A percentile compares a stretch with the other conserved stretches of the same genome.
Evolutionary conservation across 768 basidiomycete genomes (phyloP).

Genomic region (Lepiota subincarnata): DNA sequence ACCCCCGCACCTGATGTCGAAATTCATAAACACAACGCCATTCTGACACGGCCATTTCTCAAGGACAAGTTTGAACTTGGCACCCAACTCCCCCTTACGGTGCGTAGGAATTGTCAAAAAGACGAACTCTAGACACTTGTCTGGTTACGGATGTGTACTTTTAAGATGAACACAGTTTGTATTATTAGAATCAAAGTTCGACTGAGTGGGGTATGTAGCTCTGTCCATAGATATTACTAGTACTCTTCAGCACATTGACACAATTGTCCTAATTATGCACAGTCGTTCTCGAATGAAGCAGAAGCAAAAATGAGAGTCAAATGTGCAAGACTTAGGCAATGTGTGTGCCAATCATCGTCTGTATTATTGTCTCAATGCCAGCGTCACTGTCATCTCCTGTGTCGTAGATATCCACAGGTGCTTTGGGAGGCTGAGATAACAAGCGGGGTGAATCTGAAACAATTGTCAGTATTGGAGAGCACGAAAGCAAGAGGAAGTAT

Average conservation of each 20-base stretch:
- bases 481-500: neutral
- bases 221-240: neutral
- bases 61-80: conserved; percentile 35
- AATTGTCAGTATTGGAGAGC: neutral
- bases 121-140: neutral
- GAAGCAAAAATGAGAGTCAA: neutral
- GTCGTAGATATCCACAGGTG: neutral
- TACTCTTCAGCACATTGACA: neutral
- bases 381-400: conserved; percentile 24
- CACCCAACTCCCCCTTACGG: conserved; percentile 35
- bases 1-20: conserved; percentile 32
- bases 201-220: neutral
- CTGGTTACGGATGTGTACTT: neutral
- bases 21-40: conserved; percentile 44
- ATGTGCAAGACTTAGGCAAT: neutral
- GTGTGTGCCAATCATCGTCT: conserved; percentile 17
- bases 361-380: conserved; percentile 28
- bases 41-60: conserved; percentile 48
- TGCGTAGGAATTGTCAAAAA: conserved; percentile 11
- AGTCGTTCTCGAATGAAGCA: neutral
- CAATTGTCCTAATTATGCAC: neutral
- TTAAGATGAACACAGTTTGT: neutral
- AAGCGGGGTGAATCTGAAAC: conserved; percentile 32
- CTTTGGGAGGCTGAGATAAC: neutral
- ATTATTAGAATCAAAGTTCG: conserved; percentile 3